phyloP scores from a whole-genome alignment of 768 basidiomycete genomes.

The Rhodotorula paludigena region DNA sequence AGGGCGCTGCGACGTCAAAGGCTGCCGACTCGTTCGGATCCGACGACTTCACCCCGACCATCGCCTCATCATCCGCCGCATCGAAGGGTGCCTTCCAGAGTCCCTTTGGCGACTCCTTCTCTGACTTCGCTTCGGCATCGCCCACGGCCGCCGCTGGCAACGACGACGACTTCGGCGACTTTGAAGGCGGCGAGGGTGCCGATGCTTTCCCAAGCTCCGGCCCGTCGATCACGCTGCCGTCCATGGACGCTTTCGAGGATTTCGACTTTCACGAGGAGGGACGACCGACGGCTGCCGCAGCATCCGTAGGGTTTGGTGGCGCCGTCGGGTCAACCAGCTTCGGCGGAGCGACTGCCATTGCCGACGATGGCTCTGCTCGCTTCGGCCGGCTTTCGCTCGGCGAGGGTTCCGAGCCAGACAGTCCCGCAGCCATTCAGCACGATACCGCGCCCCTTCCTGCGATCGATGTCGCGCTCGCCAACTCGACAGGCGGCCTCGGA shows the following conservation, averaged over 20 bases:
- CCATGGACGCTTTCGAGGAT: constrained; percentile 34
- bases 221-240: constrained; percentile 24
- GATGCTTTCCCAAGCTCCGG: constrained; percentile 5
- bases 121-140: constrained; percentile 6
- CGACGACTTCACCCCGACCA: constrained; percentile 33
- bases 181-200: constrained; percentile 10
- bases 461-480: background rate
- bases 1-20: background rate
- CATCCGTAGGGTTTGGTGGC: constrained; percentile 7
- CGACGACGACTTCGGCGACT: constrained; percentile 39
- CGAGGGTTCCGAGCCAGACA: constrained; percentile 6
- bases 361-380: constrained; percentile 30
- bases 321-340: background rate
- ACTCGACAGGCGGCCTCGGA: background rate
- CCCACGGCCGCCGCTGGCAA: background rate
- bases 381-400: constrained; percentile 34
- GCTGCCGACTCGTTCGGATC: background rate
- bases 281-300: background rate
- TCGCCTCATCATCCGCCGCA: constrained; percentile 7
- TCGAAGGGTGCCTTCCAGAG: constrained; percentile 15
- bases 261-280: constrained; percentile 28
- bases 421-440: background rate
- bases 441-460: background rate
- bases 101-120: constrained; percentile 7
- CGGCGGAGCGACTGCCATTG: background rate